Base-by-base conservation (phyloP, 345 rosid species). In the Kernera saxatilis region DNA sequence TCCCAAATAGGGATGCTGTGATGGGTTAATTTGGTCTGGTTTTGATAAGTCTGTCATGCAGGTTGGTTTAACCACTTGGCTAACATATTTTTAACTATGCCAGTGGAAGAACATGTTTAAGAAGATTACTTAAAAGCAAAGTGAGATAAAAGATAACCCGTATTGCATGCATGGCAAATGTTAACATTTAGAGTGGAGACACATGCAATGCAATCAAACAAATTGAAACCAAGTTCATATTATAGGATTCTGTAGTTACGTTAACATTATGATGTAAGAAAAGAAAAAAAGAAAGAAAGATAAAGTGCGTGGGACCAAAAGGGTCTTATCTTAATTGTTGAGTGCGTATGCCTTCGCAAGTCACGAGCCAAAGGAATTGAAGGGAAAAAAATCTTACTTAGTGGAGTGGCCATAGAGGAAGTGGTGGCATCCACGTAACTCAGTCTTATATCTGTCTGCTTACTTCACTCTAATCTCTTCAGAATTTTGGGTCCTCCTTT, bases 341-440 rank as follows among this genome's bases (percentile, higher is more conserved):
- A 61, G 70, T 75, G 70, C 68, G 62, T 67, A 32, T 67, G 73
- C 2, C 39, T 67, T 58, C 29, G 61, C 64, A 52, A 67, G 48
- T 58, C 62, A 40, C 39, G 48, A 58, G 55, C 73, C 72, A 57
- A n/a, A 48, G 17, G 26, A 21, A 54, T 21, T 62, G 59, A 57
- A 69, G 65, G 72, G 23, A 32, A 39, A 33, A 30, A 59, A 54
- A 78, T 72, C 56, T 55, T 25, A 52, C 48, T 33, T 33, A 83
- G 91, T 84, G 89, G 81, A 75, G 70, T 72, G 86, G 58, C 82
- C 87, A 89, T 61, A 75, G 22, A 75, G 70, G 81, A 60, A 54
- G 67, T 74, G 78, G 90, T 88, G 96, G 82, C 52, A 37, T 85
- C 87, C 90, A 85, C 82, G 73, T 79, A 82, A 84, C 66, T 4